phyloP scores from a whole-genome alignment of 257 asterid species.

The Lantana camara region DNA sequence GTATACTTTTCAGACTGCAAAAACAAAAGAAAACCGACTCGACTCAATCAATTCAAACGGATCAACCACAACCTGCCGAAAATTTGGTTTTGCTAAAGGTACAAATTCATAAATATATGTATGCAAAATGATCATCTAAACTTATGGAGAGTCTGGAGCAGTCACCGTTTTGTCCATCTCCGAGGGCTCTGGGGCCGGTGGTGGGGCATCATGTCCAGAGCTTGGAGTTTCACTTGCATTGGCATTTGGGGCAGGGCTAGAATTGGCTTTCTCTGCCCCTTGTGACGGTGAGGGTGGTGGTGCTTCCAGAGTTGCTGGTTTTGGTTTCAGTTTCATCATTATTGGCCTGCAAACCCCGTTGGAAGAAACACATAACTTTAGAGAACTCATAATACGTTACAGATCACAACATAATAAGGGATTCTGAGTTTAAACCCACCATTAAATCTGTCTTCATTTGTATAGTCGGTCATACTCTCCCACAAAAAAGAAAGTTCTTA shows the following conservation, averaged over 20 bases:
- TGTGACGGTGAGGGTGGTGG: conserved; percentile 60
- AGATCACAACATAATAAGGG: no score
- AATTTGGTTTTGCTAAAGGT: not conserved
- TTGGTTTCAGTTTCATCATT: conserved; percentile 76
- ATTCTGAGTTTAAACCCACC: no score
- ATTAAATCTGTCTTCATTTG: no score
- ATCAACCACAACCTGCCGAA: no score
- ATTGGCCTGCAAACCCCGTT: conserved; percentile 75
- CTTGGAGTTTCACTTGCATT: conserved; percentile 30
- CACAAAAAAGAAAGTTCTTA: no score
- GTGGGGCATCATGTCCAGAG: conserved; percentile 38
- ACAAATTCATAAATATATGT: conserved; percentile 17
- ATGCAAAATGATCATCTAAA: not conserved
- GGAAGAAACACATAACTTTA: not conserved
- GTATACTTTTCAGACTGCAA: no score
- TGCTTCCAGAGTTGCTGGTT: conserved; percentile 67
- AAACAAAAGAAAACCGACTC: no score
- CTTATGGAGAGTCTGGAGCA: conserved; percentile 27
- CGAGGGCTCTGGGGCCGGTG: conserved; percentile 58
- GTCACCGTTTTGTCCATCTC: conserved; percentile 59
- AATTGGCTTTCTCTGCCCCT: conserved; percentile 39
- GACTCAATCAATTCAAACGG: no score
- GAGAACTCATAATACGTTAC: no score
- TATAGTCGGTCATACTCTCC: no score
- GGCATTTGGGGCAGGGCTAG: conserved; percentile 26